A percentile compares a stretch with the other conserved stretches of the same genome.
Conservation (phyloP, 1,139 yeast species). For the Arxiozyma telluris region DNA sequence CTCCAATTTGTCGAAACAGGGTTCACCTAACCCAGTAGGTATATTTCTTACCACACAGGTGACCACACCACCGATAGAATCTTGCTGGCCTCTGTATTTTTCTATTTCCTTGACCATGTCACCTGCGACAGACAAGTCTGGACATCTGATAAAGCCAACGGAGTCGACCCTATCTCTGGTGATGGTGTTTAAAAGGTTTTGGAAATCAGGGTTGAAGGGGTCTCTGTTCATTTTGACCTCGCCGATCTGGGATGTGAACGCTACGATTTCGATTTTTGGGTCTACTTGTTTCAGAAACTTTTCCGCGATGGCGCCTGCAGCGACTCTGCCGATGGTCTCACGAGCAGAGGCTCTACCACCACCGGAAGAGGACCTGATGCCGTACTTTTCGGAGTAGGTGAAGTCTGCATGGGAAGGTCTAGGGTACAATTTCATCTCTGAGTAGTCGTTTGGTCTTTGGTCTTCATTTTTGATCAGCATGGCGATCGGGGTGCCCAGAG, state of each 20-base stretch:
- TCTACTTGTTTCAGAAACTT: conserved; percentile 69
- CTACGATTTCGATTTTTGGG: conserved; percentile 81
- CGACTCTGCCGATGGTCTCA: conserved; percentile 97
- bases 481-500: conserved; percentile 92
- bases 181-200: conserved; percentile 56
- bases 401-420: conserved; percentile 97
- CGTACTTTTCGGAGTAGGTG: conserved; percentile 86
- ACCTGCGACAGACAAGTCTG: conserved; percentile 61
- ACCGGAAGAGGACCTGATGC: conserved; percentile 86
- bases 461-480: conserved; percentile 90
- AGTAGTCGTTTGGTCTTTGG: conserved; percentile 92
- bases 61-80: conserved; percentile 95
- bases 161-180: conserved; percentile 86
- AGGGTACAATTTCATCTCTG: conserved; percentile 90
- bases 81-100: conserved; percentile 75
- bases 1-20: conserved; percentile 92
- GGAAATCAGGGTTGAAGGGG: conserved; percentile 56
- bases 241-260: conserved; percentile 91
- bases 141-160: conserved; percentile 89
- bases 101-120: conserved; percentile 84
- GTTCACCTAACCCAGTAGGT: conserved; percentile 94
- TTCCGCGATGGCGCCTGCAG: conserved; percentile 98
- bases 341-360: conserved; percentile 97
- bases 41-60: conserved; percentile 93
- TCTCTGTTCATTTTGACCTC: conserved; percentile 65